Base-by-base conservation (phyloP, 164 flowering plant species). In the Chloranthus sessilifolius region DNA sequence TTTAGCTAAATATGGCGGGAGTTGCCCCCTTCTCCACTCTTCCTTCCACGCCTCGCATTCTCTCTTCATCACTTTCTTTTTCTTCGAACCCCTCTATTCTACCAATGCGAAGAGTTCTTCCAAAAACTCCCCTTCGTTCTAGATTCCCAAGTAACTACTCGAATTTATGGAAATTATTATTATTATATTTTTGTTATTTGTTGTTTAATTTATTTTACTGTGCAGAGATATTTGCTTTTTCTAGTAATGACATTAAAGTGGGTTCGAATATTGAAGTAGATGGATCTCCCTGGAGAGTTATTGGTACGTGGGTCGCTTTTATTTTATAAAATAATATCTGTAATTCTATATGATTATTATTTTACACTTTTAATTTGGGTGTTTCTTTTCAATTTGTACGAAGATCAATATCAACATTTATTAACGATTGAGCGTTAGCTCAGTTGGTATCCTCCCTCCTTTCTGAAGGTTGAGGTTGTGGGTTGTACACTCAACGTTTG, bases 161-260 rank as follows among this genome's bases (percentile, higher is more conserved):
- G 9, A 29, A 2, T 30, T 7, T 31, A 15, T 20, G 53, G 9
- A 8, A 20, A 1, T 25, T 25, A 25, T 12, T 1, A 16, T 47
- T 2, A 12, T 12, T 22, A 14, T 35, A 43, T 29, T 8, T 20
- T 46, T 15, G 9, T 7, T 1, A 17, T 23, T 19, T 29, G 26
- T 23, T 22, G 0, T 36, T 1, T 17, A 0, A n/a, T 4, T 11
- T 21, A 4, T 45, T 22, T 9, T n/a, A 22, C 25, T 56, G 28
- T 51, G 46, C 79, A 89, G 97, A 43, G 53, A 79, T 90, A 41
- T 63, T 48, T 24, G 85, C 95, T 0, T 63, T 82, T 22, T 17
- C 83, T 7, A 87, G 95, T 61, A 90, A 90, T 48, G 95, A 90
- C 53, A 90, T 90, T 28, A 90, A 87, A 58, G 91, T 83, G 30